Evolutionary conservation across 345 rosid genomes (phyloP).

Genomic region (Salix caprea): DNA sequence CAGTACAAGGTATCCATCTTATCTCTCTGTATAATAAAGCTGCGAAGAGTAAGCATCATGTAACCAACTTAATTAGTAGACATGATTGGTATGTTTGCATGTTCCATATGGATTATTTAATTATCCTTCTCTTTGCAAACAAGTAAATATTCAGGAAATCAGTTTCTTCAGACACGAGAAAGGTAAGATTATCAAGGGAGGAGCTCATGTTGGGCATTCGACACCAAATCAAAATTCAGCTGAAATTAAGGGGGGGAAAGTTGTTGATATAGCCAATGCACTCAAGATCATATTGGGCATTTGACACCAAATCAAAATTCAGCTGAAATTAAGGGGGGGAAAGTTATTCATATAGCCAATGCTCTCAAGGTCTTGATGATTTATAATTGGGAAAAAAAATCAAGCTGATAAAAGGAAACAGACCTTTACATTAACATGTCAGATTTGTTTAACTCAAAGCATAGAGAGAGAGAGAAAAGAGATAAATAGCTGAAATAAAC

Average conservation of each 20-base stretch:
- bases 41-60: slow-evolving; percentile 13
- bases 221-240: not conserved
- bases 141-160: not conserved
- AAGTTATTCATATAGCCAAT: not conserved
- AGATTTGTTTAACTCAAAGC: not conserved
- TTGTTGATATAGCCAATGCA: not conserved
- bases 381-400: not conserved
- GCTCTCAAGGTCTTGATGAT: not conserved
- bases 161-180: not conserved
- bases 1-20: slow-evolving; percentile 22
- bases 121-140: not conserved
- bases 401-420: not conserved
- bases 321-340: not conserved
- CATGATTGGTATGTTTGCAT: not conserved
- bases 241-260: not conserved
- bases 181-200: not conserved
- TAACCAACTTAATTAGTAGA: slow-evolving; percentile 15
- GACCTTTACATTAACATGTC: not conserved
- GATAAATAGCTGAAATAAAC: not conserved
- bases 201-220: not conserved
- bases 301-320: not conserved
- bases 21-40: slow-evolving; percentile 30
- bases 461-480: not conserved
- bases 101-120: slow-evolving; percentile 7
- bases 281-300: not conserved